These are phyloP conservation scores for Ogataea nakhonphanomensis DNA, from an alignment of 805 yeast species.

Conservation along the genomic window DNA sequence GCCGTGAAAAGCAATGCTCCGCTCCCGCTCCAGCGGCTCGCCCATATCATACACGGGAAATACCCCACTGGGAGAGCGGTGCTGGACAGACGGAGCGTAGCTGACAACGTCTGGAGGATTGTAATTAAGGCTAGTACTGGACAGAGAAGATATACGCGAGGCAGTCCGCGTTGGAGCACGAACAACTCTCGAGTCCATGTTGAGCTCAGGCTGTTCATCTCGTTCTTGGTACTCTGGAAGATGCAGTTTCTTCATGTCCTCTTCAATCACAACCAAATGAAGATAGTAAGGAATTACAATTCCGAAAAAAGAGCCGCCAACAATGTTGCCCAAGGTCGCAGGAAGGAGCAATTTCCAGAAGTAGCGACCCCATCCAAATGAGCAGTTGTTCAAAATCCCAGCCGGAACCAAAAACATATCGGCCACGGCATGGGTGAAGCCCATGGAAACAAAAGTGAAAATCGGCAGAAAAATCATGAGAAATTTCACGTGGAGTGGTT, in stretches of 20 bases:
- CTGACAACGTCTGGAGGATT: slow-evolving; percentile 8
- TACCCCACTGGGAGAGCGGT: slow-evolving; percentile 68
- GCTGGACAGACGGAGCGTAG: slow-evolving; percentile 2
- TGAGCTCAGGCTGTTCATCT: slow-evolving; percentile 79
- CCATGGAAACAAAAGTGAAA: slow-evolving; percentile 73
- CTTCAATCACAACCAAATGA: slow-evolving; percentile 69
- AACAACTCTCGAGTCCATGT: slow-evolving; percentile 76
- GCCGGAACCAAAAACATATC: slow-evolving; percentile 70
- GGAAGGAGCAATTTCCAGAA: slow-evolving; percentile 75
- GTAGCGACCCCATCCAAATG: slow-evolving; percentile 56
- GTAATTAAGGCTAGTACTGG: not conserved
- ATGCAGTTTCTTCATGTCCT: slow-evolving; percentile 57
- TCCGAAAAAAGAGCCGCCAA: slow-evolving; percentile 75
- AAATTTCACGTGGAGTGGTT: slow-evolving; percentile 74
- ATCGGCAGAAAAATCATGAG: slow-evolving; percentile 63
- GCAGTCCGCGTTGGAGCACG: slow-evolving; percentile 32
- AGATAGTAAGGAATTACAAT: slow-evolving; percentile 66
- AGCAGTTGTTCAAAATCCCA: slow-evolving; percentile 66
- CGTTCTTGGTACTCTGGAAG: slow-evolving; percentile 67
- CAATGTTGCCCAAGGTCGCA: slow-evolving; percentile 67
- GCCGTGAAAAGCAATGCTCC: slow-evolving; percentile 45
- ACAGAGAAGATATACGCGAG: not conserved
- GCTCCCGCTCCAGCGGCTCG: slow-evolving; percentile 52
- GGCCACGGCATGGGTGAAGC: slow-evolving; percentile 78
- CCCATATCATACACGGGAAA: slow-evolving; percentile 84